A percentile compares a stretch with the other conserved stretches of the same genome.
These are phyloP conservation scores for Chalaropsis thielavioides DNA, from an alignment of 2,329 filamentous ascomycete species.

Conservation along the genomic window DNA sequence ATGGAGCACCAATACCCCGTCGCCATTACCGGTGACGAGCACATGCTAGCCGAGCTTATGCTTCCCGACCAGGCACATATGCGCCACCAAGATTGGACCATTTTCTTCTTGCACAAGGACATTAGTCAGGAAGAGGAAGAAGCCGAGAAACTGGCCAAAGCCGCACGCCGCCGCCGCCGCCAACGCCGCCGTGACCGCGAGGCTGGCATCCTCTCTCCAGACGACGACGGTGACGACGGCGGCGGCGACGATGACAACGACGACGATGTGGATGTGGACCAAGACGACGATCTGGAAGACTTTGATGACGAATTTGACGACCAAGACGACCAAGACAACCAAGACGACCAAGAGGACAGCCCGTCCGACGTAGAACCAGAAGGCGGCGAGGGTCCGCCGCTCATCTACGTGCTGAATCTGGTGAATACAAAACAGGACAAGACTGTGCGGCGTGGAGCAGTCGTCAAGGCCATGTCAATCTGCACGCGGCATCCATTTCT, in stretches of 20 bases:
- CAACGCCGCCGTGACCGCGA: constrained; percentile 38
- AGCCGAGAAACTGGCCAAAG: constrained; percentile 46
- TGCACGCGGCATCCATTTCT: constrained; percentile 95
- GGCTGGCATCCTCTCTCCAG: constrained; percentile 33
- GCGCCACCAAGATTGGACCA: constrained; percentile 94
- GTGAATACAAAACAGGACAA: constrained; percentile 98
- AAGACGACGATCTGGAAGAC: too few relatives aligned
- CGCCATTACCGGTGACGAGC: constrained; percentile 89
- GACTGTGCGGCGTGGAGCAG: constrained; percentile 77
- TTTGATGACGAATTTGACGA: constrained; percentile 29
- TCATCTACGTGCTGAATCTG: constrained; percentile 93
- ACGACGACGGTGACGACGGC: constrained; percentile 30
- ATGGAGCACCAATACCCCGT: constrained; percentile 98
- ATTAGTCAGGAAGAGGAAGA: constrained; percentile 72
- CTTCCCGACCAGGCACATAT: constrained; percentile 92
- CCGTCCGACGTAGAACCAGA: constrained; percentile 50
- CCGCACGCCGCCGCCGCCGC: constrained; percentile 36
- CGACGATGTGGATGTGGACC: too few relatives aligned
- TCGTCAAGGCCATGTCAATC: constrained; percentile 97
- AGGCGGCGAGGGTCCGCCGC: constrained; percentile 66
- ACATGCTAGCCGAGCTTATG: constrained; percentile 98
- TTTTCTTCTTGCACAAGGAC: constrained; percentile 97
- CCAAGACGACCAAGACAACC: too few relatives aligned
- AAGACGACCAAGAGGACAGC: constrained; percentile 40
- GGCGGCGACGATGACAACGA: constrained; percentile 37